Evolutionary conservation across 257 asterid species (phyloP).

Genomic region (Orobanche coerulescens): DNA sequence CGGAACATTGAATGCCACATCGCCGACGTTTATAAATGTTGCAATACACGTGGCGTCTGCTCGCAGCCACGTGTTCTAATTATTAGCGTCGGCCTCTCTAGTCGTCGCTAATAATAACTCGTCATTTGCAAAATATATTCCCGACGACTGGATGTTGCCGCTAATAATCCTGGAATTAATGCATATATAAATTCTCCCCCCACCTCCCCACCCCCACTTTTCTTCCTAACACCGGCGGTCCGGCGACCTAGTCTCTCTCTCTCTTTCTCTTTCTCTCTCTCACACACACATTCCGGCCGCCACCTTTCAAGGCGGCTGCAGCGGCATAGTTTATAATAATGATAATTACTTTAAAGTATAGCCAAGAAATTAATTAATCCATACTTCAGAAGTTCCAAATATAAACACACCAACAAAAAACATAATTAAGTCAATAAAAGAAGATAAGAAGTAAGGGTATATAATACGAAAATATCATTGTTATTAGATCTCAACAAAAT

Average conservation of each 20-base stretch:
- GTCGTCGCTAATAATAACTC: neutral
- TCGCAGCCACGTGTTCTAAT: neutral
- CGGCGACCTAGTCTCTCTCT: too few species aligned
- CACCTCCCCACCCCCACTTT: too few species aligned
- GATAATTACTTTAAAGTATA: too few species aligned
- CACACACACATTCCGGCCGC: too few species aligned
- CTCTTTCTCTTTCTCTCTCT: too few species aligned
- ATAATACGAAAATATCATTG: neutral
- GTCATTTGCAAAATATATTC: neutral
- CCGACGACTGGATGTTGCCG: neutral
- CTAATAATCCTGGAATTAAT: neutral
- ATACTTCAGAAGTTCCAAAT: neutral
- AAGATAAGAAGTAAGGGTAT: neutral
- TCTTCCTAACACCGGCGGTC: too few species aligned
- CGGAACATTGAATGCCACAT: neutral
- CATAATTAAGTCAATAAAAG: neutral
- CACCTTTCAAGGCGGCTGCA: too few species aligned
- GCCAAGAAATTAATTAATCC: too few species aligned
- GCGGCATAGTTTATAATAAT: too few species aligned
- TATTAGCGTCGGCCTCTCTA: neutral
- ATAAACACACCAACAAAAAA: neutral
- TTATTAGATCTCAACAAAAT: neutral
- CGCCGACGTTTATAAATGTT: neutral
- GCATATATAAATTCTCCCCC: too few species aligned
- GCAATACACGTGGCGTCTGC: neutral